phyloP scores from a whole-genome alignment of 2,329 filamentous ascomycete genomes.

The Aspergillus latus region DNA sequence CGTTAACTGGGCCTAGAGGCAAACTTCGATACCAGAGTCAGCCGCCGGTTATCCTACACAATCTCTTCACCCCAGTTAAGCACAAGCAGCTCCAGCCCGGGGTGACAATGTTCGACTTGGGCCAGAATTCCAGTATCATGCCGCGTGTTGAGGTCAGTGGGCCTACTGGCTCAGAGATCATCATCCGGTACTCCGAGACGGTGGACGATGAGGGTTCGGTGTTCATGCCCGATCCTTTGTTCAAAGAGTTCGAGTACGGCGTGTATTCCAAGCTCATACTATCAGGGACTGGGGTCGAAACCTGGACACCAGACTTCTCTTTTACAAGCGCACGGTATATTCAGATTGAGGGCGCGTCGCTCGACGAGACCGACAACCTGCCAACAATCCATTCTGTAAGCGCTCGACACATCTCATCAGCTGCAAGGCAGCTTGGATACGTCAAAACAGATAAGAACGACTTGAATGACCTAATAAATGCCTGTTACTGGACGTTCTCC shows the following conservation, averaged over 20 bases:
- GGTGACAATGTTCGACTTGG: conserved; percentile 23
- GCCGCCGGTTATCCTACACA: conserved; percentile 24
- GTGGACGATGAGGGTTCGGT: conserved; percentile 19
- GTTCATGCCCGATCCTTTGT: conserved; percentile 27
- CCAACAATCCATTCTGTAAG: conserved; percentile 21
- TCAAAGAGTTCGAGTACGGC: conserved; percentile 27
- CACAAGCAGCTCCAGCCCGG: conserved; percentile 14
- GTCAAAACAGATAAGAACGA: conserved; percentile 27
- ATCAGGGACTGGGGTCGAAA: conserved; percentile 19
- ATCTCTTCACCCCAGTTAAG: conserved; percentile 22
- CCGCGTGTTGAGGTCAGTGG: conserved; percentile 20
- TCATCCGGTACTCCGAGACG: conserved; percentile 9
- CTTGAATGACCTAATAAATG: conserved; percentile 32
- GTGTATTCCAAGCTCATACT: conserved; percentile 23
- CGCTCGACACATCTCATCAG: conserved; percentile 25
- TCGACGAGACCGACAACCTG: conserved; percentile 9
- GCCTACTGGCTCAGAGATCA: conserved; percentile 8
- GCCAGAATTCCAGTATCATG: conserved; percentile 25
- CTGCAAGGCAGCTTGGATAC: conserved; percentile 21
- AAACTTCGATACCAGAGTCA: conserved; percentile 25
- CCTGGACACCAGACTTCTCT: conserved; percentile 26
- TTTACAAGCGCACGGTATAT: conserved; percentile 28
- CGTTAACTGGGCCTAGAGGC: conserved; percentile 25
- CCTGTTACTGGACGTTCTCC: conserved; percentile 48
- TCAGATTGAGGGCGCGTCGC: conserved; percentile 24